phyloP scores from a whole-genome alignment of 768 basidiomycete species.

The Mrakia blollopis region DNA sequence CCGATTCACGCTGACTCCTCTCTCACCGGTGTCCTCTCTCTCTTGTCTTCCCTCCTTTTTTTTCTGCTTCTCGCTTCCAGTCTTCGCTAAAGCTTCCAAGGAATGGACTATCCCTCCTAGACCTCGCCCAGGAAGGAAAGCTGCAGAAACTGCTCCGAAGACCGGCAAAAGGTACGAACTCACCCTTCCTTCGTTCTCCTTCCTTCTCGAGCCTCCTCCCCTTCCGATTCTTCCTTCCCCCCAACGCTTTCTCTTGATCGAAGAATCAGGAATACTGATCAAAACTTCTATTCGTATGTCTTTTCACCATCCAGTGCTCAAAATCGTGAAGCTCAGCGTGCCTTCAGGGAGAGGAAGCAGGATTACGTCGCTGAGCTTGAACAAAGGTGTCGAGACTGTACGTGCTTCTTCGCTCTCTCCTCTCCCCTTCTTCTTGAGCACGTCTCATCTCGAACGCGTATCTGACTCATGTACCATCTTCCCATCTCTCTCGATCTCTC shows the following conservation, averaged over 20 bases:
- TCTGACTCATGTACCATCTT: background rate
- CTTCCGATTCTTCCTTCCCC: background rate
- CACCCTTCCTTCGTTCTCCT: background rate
- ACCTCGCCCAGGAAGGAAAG: slow-evolving; percentile 30
- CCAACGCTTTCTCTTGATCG: too few relatives aligned
- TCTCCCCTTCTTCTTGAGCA: background rate
- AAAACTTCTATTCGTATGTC: background rate
- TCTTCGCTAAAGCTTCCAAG: slow-evolving; percentile 31
- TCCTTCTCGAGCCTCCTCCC: background rate
- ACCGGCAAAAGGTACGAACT: background rate
- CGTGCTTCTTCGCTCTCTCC: too few relatives aligned
- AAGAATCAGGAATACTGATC: too few relatives aligned
- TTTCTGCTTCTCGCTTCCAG: background rate
- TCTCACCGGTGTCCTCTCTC: too few relatives aligned
- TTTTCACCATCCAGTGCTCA: slow-evolving; percentile 8
- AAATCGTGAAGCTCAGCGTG: slow-evolving; percentile 32
- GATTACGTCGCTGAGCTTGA: slow-evolving; percentile 37
- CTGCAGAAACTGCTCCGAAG: slow-evolving; percentile 26
- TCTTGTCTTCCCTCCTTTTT: background rate
- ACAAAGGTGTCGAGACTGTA: slow-evolving; percentile 33
- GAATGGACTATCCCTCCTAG: slow-evolving; percentile 32
- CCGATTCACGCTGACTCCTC: background rate
- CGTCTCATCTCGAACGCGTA: too few relatives aligned
- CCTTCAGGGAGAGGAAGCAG: slow-evolving; percentile 37
- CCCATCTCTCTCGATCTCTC: background rate